A percentile compares a stretch with the other conserved stretches of the same genome.
These are phyloP conservation scores for Paecilomyces formosus DNA, from an alignment of 2,329 filamentous ascomycete genomes.

Conservation along the genomic window DNA sequence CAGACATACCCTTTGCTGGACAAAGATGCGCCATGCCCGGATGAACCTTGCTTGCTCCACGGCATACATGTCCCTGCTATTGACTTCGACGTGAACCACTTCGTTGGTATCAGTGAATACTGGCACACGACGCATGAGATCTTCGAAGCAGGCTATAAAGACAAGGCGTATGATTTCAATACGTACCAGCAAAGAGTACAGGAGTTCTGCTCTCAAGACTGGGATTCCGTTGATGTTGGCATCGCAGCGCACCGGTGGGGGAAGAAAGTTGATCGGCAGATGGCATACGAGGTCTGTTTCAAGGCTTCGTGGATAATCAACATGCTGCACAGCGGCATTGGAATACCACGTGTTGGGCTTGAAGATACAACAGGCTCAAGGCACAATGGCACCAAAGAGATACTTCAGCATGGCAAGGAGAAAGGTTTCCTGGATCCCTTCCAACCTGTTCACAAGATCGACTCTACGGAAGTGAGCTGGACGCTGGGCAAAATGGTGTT, in stretches of 20 bases:
- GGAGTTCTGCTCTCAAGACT: slow-evolving; percentile 77
- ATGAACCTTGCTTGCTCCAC: slow-evolving; percentile 81
- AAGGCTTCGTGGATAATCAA: slow-evolving; percentile 98
- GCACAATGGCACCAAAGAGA: slow-evolving; percentile 65
- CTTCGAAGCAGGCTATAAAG: slow-evolving; percentile 68
- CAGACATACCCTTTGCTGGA: slow-evolving; percentile 79
- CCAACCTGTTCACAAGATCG: slow-evolving; percentile 86
- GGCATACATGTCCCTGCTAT: slow-evolving; percentile 90
- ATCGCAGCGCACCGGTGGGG: slow-evolving; percentile 62
- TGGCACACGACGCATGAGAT: slow-evolving; percentile 98
- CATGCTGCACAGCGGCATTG: slow-evolving; percentile 90
- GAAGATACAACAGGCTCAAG: slow-evolving; percentile 52
- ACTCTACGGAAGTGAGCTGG: slow-evolving; percentile 91
- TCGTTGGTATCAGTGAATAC: slow-evolving; percentile 95
- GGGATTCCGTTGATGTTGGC: slow-evolving; percentile 65
- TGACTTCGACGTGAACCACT: slow-evolving; percentile 95
- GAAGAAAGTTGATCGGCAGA: slow-evolving; percentile 64
- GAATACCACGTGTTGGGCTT: slow-evolving; percentile 75
- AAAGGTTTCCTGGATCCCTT: slow-evolving; percentile 79
- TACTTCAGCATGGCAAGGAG: slow-evolving; percentile 60
- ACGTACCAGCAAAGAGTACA: slow-evolving; percentile 81
- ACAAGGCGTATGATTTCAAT: slow-evolving; percentile 78
- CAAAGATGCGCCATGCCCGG: slow-evolving; percentile 76
- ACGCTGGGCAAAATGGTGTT: slow-evolving; percentile 94
- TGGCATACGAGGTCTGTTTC: slow-evolving; percentile 85